phyloP scores from a whole-genome alignment of 345 rosid genomes.

The Rubroshorea leprosula region DNA sequence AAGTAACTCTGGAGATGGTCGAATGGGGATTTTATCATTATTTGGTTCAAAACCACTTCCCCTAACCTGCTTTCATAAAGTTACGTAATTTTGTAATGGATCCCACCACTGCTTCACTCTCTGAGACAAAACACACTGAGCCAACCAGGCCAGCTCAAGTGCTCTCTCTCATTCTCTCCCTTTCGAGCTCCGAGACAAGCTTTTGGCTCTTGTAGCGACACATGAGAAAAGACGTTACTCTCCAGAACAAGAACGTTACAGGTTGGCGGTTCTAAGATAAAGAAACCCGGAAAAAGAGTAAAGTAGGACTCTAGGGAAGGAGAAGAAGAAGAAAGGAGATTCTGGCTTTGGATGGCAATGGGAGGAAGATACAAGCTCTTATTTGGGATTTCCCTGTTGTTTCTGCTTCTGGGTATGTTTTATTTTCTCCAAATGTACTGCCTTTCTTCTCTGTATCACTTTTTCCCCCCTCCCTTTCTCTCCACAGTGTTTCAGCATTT shows the following conservation, averaged over 20 bases:
- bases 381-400: conserved; percentile 42
- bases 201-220: conserved; percentile 5
- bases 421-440: not conserved
- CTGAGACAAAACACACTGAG: conserved; percentile 16
- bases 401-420: conserved; percentile 54
- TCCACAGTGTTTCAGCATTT: not conserved
- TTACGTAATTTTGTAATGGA: too few species aligned
- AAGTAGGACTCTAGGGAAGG: not conserved
- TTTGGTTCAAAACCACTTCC: too few species aligned
- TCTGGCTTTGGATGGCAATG: conserved; percentile 26
- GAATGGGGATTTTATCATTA: too few species aligned
- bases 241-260: conserved; percentile 14
- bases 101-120: conserved; percentile 5
- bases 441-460: conserved; percentile 5
- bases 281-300: not conserved
- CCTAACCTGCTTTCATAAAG: too few species aligned
- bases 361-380: conserved; percentile 41
- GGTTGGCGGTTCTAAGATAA: not conserved
- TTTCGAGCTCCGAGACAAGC: conserved; percentile 16
- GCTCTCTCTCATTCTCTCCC: too few species aligned
- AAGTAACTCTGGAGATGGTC: too few species aligned
- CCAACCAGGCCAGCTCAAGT: not conserved
- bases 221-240: conserved; percentile 11
- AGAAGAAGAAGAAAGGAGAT: not conserved
- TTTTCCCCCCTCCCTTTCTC: conserved; percentile 5